Evolutionary conservation across 169 alveolate species (phyloP), one percentile per base, ranked within the genome.

Genomic region (Theileria orientalis): DNA sequence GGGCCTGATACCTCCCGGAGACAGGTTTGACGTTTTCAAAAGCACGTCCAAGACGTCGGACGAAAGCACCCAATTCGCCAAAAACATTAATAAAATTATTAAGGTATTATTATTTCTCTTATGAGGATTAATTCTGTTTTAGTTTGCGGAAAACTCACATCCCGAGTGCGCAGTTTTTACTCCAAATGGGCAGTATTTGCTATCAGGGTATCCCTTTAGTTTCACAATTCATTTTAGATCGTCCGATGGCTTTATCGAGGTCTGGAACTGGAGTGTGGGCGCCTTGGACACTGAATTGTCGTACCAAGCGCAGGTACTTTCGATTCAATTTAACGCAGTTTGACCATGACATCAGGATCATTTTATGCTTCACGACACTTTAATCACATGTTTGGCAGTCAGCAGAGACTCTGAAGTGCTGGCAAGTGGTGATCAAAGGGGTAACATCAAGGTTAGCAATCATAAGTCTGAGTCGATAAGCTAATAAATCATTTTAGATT

Each of bases 161-260:
- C 94, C 94, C 3, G 96, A 92, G 76, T 90, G 94, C 68, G 94
- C 87, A 19, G 76, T 90, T 11, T 92, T 90, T 69, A 87, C 96
- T 6, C 94, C 94, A 13, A 92, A 79, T 29, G 94, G 94, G 37
- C 94, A 90, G 74, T 83, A 85, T 59, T 74, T 91, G 42, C 91
- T 88, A 25, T 78, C 94, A 16, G 96, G 96, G 60, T 78, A 78
- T 1, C 83, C 52, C 1, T 13, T 67, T 19, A 7, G 64, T 2
- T 14, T 47, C 0, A 27, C 40, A 71, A 25, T 3, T 16, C 14
- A 2, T 13, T 25, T 30, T 40, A 78, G 87, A 41, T 86, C 95
- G 2, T 83, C 92, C 41, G 96, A 92, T 68, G 96, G 96, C 1
- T 90, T 92, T 72, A 90, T 92, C 47, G 96, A 92, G 69, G 91